Conservation (phyloP, 1,284 basidiomycete species). For the Pisolithus thermaeus region DNA sequence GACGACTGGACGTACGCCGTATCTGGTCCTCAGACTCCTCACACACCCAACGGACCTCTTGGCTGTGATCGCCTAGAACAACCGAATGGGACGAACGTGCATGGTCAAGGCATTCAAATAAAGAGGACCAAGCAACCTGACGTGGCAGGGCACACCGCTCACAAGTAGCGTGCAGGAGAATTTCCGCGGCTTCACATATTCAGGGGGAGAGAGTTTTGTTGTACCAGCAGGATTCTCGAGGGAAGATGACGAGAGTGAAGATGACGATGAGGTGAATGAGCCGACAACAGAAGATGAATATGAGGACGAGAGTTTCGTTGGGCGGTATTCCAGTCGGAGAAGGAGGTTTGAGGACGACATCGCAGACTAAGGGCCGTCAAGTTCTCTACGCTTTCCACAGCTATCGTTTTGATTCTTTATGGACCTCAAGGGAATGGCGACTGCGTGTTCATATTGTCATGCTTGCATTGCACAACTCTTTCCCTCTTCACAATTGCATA, state of each 20-base stretch:
- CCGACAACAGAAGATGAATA: conserved; percentile 62
- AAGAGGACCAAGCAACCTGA: conserved; percentile 44
- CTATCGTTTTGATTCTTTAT: conserved; percentile 13
- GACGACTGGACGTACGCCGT: conserved; percentile 55
- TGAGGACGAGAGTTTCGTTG: conserved; percentile 53
- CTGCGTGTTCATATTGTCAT: conserved; percentile 6
- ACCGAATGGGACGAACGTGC: conserved; percentile 13
- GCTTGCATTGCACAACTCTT: conserved; percentile 7
- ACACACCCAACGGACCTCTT: conserved; percentile 69
- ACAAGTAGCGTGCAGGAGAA: conserved; percentile 92
- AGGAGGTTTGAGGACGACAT: conserved; percentile 42
- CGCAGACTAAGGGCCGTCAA: conserved; percentile 17
- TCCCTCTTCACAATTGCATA: conserved; percentile 8
- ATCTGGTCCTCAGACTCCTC: conserved; percentile 35
- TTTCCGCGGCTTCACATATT: conserved; percentile 89
- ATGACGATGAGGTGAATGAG: conserved; percentile 42
- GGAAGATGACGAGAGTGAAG: conserved; percentile 35
- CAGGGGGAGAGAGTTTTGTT: conserved; percentile 72
- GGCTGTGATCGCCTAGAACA: conserved; percentile 46
- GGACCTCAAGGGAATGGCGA: conserved; percentile 10
- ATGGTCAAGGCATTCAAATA: conserved; percentile 51
- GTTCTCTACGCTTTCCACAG: conserved; percentile 9
- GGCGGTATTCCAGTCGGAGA: conserved; percentile 57
- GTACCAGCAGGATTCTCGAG: conserved; percentile 35
- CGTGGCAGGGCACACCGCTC: conserved; percentile 57